Conservation (phyloP, 345 rosid species). For the Gynandropsis gynandra region DNA sequence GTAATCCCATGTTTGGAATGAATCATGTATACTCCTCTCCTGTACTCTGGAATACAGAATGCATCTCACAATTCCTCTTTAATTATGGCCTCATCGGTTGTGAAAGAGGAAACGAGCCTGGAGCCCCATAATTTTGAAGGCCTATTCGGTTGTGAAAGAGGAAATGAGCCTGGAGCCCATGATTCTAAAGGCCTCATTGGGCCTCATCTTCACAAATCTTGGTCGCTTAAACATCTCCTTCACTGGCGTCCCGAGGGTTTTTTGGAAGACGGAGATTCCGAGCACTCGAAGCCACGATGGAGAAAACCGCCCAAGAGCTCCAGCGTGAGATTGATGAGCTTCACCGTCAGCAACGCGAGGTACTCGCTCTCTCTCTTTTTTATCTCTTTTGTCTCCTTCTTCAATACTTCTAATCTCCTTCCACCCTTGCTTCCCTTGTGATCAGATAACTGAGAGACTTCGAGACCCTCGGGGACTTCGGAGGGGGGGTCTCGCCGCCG, state of each 20-base stretch:
- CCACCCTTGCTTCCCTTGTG: slow-evolving; percentile 1
- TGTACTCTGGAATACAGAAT: slow-evolving; percentile 59
- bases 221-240: slow-evolving; percentile 1
- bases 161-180: no score
- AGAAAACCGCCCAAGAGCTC: slow-evolving; percentile 74
- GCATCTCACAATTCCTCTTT: slow-evolving; percentile 8
- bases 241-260: slow-evolving; percentile 19
- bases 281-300: slow-evolving; percentile 37
- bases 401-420: neutral
- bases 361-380: slow-evolving; percentile 16
- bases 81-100: no score
- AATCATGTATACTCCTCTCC: slow-evolving; percentile 61
- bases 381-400: neutral
- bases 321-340: slow-evolving; percentile 82
- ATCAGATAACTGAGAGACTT: slow-evolving; percentile 78
- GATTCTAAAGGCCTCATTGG: neutral
- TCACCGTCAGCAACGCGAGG: slow-evolving; percentile 91
- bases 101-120: no score
- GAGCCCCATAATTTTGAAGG: no score
- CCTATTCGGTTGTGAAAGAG: no score
- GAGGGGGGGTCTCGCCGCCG: slow-evolving; percentile 54
- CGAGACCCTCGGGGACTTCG: slow-evolving; percentile 94
- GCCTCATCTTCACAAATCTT: neutral
- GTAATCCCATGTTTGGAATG: slow-evolving; percentile 69
- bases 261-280: slow-evolving; percentile 15